These are phyloP conservation scores for Coelastrella sp. DNA, from an alignment of 139 green algal genomes.

Conservation along the genomic window DNA sequence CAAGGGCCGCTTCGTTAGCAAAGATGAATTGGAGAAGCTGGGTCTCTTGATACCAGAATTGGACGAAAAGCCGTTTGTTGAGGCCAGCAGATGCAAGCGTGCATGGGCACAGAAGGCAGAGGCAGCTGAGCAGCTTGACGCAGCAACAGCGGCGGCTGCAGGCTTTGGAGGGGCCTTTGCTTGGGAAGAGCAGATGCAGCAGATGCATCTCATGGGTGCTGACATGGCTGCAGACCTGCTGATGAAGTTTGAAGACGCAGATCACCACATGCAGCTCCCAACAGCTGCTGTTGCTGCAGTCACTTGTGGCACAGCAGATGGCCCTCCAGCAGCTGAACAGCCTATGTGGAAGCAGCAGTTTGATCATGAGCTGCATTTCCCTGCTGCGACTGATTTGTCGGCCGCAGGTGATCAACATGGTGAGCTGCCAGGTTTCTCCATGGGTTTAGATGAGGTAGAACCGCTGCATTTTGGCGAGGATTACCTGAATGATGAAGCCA, in stretches of 20 bases:
- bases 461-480: not conserved
- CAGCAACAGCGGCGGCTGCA: not conserved
- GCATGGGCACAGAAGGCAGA: too few relatives aligned
- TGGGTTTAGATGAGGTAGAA: not conserved
- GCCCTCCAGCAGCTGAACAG: too few relatives aligned
- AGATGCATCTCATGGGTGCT: not conserved
- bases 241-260: not conserved
- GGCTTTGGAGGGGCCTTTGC: not conserved
- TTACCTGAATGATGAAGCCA: not conserved
- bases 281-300: not conserved
- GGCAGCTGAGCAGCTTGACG: not conserved
- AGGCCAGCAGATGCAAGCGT: not conserved
- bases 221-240: not conserved
- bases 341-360: too few relatives aligned
- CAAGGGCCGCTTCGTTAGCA: conserved; percentile 85
- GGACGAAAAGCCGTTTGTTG: not conserved
- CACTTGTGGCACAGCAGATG: not conserved
- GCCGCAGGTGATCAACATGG: not conserved
- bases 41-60: not conserved
- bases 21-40: conserved; percentile 55
- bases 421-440: not conserved
- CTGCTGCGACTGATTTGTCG: too few relatives aligned
- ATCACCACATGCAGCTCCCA: not conserved
- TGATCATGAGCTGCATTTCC: too few relatives aligned
- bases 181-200: conserved; percentile 2